Evolutionary conservation across 495 filamentous ascomycete species (phyloP).

Genomic region (Xylaria cubensis): DNA sequence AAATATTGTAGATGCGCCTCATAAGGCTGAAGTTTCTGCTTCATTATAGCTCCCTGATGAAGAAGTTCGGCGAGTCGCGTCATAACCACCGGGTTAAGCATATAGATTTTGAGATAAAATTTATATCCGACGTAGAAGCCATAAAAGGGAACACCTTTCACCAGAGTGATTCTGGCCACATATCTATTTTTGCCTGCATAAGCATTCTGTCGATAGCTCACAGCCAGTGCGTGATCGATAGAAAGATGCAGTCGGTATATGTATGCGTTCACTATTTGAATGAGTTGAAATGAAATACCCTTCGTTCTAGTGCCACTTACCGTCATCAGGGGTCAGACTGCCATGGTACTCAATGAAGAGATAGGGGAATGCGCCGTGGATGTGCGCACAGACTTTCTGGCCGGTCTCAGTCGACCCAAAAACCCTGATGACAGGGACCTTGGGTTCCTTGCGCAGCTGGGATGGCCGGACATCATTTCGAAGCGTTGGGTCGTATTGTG

Average conservation of each 20-base stretch:
- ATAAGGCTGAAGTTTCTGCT: conserved; percentile 82
- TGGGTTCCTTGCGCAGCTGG: conserved; percentile 64
- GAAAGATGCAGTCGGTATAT: conserved; percentile 75
- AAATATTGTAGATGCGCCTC: conserved; percentile 92
- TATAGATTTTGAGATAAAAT: conserved; percentile 92
- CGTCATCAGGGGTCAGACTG: conserved; percentile 66
- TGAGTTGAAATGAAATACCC: neutral
- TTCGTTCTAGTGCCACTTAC: conserved; percentile 50
- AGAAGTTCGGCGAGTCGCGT: conserved; percentile 83
- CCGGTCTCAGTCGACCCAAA: conserved; percentile 96
- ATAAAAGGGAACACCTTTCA: conserved; percentile 95
- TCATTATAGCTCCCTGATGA: conserved; percentile 84
- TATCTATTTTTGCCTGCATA: conserved; percentile 71
- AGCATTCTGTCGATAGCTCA: conserved; percentile 78
- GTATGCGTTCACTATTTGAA: conserved; percentile 67
- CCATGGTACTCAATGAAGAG: conserved; percentile 88
- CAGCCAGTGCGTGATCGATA: conserved; percentile 83
- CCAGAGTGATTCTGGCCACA: conserved; percentile 87
- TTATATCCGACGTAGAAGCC: conserved; percentile 92
- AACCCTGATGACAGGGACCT: conserved; percentile 85
- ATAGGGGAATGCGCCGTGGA: conserved; percentile 96
- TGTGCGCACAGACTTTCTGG: conserved; percentile 94
- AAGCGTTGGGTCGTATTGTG: conserved; percentile 81
- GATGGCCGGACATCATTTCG: conserved; percentile 60
- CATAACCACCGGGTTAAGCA: conserved; percentile 83